A percentile compares a stretch with the other conserved stretches of the same genome.
Evolutionary conservation across 305 asterid species (phyloP).

Genomic region (Rubia peregrina): DNA sequence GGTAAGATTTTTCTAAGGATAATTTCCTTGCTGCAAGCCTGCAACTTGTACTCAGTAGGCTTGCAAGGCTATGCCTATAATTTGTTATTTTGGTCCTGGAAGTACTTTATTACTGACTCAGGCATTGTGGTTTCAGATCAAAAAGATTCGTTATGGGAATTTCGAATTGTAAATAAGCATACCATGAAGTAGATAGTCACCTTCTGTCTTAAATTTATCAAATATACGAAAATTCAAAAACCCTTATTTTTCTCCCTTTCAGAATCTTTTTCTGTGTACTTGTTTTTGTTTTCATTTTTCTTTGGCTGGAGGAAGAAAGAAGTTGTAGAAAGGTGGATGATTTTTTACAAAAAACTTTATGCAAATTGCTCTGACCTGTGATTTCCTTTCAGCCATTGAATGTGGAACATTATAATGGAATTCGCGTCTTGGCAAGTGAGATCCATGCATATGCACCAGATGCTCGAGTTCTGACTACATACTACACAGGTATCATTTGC

Average conservation of each 20-base stretch:
- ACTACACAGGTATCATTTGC: slow-evolving; percentile 64
- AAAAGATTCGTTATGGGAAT: neutral
- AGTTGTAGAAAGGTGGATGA: neutral
- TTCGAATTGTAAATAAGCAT: neutral
- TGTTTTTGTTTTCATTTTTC: neutral
- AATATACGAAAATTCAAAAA: neutral
- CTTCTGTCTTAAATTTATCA: neutral
- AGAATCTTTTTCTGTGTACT: neutral
- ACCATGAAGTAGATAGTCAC: neutral
- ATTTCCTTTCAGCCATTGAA: slow-evolving; percentile 66
- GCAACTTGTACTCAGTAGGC: neutral
- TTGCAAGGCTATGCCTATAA: neutral
- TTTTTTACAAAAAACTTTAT: neutral
- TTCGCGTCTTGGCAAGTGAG: slow-evolving; percentile 86
- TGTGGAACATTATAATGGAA: slow-evolving; percentile 68
- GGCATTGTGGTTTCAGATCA: neutral
- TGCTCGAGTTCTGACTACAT: slow-evolving; percentile 95
- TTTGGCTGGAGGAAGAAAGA: neutral
- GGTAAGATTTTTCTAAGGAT: slow-evolving; percentile 41
- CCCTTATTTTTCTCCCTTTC: neutral
- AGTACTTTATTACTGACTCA: neutral
- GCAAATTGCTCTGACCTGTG: slow-evolving; percentile 9
- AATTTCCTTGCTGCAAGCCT: neutral
- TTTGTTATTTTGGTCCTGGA: neutral
- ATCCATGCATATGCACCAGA: slow-evolving; percentile 97